Conservation (phyloP, 1,139 yeast species). For the Candida mesenterica region DNA sequence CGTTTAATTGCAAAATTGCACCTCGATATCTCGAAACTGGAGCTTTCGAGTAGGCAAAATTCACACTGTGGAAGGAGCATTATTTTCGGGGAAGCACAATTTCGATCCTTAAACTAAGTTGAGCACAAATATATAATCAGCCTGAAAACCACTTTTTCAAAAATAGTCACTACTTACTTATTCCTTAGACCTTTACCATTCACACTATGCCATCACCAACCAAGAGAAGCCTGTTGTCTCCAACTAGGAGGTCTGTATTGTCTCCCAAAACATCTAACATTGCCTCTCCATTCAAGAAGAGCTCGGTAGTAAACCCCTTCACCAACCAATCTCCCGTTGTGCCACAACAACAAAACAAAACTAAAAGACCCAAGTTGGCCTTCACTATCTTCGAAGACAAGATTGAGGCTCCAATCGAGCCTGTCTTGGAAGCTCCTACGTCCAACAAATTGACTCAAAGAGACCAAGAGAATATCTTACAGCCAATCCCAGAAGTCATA, state of each 20-base stretch:
- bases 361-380: conserved; percentile 22
- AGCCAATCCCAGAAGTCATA: conserved; percentile 29
- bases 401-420: conserved; percentile 10
- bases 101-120: neutral
- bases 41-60: no score
- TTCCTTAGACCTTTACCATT: no score
- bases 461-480: conserved; percentile 48
- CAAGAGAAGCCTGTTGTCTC: neutral
- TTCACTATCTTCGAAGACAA: conserved; percentile 42
- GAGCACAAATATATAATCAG: no score
- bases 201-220: conserved; percentile 1
- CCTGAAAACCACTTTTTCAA: no score
- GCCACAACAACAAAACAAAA: conserved; percentile 9
- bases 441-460: conserved; percentile 29
- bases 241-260: conserved; percentile 23
- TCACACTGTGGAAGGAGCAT: no score
- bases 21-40: no score
- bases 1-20: neutral
- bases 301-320: conserved; percentile 11
- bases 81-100: no score
- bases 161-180: no score
- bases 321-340: conserved; percentile 2
- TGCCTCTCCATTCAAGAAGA: conserved; percentile 15
- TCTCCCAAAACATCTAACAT: conserved; percentile 32
- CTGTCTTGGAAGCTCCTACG: conserved; percentile 9